These are phyloP conservation scores for Lodderomyces metapsilosis DNA, from an alignment of 1,139 yeast species.

Conservation along the genomic window DNA sequence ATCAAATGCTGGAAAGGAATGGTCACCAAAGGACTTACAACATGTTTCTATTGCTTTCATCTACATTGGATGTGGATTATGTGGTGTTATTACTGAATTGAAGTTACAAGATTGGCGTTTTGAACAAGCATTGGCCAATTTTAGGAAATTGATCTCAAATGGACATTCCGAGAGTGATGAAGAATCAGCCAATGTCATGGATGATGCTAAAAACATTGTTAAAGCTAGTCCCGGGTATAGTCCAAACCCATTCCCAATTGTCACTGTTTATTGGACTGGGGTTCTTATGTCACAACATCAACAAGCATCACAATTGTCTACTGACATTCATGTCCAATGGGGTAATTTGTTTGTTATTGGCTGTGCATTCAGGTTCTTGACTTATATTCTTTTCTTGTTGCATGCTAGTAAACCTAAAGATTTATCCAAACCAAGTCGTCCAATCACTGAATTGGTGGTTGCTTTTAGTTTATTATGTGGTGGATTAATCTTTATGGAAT, in stretches of 20 bases:
- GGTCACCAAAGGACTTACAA: constrained; percentile 93
- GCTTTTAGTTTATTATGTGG: constrained; percentile 82
- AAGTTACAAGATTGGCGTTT: constrained; percentile 50
- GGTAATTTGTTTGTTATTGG: constrained; percentile 78
- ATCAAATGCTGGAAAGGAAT: constrained; percentile 66
- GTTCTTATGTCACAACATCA: constrained; percentile 92
- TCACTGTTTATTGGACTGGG: constrained; percentile 96
- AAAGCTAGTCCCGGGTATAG: constrained; percentile 71
- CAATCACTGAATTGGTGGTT: constrained; percentile 79
- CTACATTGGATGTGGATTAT: constrained; percentile 87
- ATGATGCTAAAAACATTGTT: constrained; percentile 4
- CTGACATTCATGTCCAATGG: constrained; percentile 88
- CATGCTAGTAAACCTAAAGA: constrained; percentile 19
- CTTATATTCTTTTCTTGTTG: constrained; percentile 60
- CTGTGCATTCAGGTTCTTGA: constrained; percentile 68
- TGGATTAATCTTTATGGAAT: constrained; percentile 88
- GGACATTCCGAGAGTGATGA: constrained; percentile 7
- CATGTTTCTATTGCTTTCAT: constrained; percentile 95
- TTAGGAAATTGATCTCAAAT: constrained; percentile 10
- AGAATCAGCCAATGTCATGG: not conserved
- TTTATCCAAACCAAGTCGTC: constrained; percentile 50
- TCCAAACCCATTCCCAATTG: constrained; percentile 90
- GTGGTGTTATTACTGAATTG: constrained; percentile 80
- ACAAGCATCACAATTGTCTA: constrained; percentile 76
- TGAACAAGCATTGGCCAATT: constrained; percentile 32